Percentiles rank a stretch among this genome's conserved stretches.
Evolutionary conservation across 2,329 filamentous ascomycete species (phyloP).

Genomic region (Coleophoma eucalyptorum): DNA sequence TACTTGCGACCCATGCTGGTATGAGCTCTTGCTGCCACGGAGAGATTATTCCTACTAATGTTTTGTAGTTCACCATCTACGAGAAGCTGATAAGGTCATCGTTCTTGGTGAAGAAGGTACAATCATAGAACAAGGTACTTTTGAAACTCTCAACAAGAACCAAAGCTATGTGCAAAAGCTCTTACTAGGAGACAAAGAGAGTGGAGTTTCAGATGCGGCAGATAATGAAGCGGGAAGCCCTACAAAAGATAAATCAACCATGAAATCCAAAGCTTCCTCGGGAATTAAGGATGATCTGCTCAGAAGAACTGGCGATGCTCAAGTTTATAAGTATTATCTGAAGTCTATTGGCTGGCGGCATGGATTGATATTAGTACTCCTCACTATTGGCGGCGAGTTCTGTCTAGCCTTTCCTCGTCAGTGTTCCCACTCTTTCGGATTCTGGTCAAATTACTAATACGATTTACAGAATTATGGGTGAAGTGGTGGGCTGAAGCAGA

Average conservation of each 20-base stretch:
- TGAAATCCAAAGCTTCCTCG: neutral
- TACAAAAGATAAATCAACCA: neutral
- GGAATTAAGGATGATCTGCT: constrained; percentile 2
- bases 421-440: neutral
- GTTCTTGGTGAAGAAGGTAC: constrained; percentile 5
- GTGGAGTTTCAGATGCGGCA: neutral
- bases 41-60: neutral
- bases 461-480: constrained; percentile 20
- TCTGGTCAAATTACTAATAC: neutral
- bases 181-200: neutral
- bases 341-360: constrained; percentile 3
- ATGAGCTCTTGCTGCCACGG: neutral
- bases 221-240: neutral
- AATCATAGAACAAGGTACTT: constrained; percentile 5
- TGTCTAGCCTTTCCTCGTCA: constrained; percentile 8
- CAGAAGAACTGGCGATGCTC: constrained; percentile 18
- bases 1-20: constrained; percentile 27
- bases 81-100: constrained; percentile 8
- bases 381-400: constrained; percentile 17
- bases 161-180: neutral
- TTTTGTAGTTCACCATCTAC: constrained; percentile 9
- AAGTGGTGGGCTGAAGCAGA: constrained; percentile 25
- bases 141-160: neutral
- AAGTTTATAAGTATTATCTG: constrained; percentile 16
- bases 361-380: constrained; percentile 6